phyloP scores from a whole-genome alignment of 495 filamentous ascomycete species.

The Astrothelium subdiscretum region DNA sequence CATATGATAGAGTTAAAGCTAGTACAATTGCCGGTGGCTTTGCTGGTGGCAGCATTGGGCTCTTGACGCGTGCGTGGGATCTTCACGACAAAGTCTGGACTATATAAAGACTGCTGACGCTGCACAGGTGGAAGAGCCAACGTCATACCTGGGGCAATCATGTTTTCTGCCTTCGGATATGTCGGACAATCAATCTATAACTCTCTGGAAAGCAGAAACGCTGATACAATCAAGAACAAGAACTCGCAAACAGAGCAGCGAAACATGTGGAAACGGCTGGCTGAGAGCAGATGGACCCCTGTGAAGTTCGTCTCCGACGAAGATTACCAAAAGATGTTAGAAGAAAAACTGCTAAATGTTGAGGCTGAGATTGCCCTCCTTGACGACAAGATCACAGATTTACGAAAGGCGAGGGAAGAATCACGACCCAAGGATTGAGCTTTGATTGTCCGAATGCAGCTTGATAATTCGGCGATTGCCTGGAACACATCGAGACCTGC shows the following conservation, averaged over 20 bases:
- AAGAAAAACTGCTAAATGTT: constrained; percentile 64
- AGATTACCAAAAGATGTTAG: constrained; percentile 64
- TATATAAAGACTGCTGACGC: neutral
- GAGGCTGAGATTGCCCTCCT: constrained; percentile 78
- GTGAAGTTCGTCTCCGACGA: constrained; percentile 62
- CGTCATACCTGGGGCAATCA: constrained; percentile 46
- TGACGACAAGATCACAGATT: constrained; percentile 65
- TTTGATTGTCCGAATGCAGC: neutral
- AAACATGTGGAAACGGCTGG: constrained; percentile 36
- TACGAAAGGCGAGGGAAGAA: constrained; percentile 29
- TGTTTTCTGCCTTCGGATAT: constrained; percentile 53
- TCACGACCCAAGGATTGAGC: neutral
- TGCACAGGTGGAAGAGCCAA: constrained; percentile 32
- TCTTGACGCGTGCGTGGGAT: constrained; percentile 49
- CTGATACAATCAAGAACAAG: constrained; percentile 12
- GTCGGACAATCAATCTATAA: constrained; percentile 50
- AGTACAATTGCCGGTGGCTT: constrained; percentile 59
- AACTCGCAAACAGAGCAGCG: constrained; percentile 16
- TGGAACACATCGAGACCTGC: too few species aligned
- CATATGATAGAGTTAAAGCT: constrained; percentile 45
- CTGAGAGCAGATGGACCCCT: constrained; percentile 70
- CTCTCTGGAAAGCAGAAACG: constrained; percentile 33
- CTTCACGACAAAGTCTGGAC: neutral
- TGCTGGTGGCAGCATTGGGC: constrained; percentile 51
- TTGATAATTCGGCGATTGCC: neutral